phyloP scores from a whole-genome alignment of 2,329 filamentous ascomycete genomes.

The Blastomyces parvus region DNA sequence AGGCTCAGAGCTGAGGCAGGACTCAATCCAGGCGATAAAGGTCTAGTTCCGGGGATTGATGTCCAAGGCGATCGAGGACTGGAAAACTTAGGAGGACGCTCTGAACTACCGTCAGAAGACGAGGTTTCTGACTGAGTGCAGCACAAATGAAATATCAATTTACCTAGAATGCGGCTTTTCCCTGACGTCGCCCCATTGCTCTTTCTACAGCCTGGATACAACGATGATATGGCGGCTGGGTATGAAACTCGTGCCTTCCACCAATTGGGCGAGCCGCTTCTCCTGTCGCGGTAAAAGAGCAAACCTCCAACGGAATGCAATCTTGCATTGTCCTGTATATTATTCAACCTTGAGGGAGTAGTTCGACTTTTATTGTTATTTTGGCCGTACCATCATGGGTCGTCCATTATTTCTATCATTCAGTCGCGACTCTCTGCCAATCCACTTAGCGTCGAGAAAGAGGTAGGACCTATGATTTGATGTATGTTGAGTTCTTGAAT shows the following conservation, averaged over 20 bases:
- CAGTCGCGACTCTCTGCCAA: slow-evolving; percentile 21
- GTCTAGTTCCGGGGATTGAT: slow-evolving; percentile 20
- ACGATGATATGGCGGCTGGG: too few species aligned
- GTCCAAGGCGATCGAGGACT: slow-evolving; percentile 28
- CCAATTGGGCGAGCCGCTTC: too few species aligned
- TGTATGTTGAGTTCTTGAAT: background rate
- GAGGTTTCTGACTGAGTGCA: background rate
- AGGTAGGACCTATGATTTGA: slow-evolving; percentile 20
- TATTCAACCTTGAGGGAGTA: background rate
- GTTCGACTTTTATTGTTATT: background rate
- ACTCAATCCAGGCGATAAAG: slow-evolving; percentile 19
- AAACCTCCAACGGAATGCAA: background rate
- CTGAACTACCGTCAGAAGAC: slow-evolving; percentile 3
- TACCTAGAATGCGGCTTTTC: background rate
- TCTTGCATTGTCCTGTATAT: background rate
- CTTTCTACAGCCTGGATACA: background rate
- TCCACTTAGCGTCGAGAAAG: slow-evolving; percentile 12
- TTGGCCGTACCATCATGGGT: slow-evolving; percentile 19
- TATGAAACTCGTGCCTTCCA: background rate
- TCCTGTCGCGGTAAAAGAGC: background rate
- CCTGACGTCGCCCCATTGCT: background rate
- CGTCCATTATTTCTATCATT: slow-evolving; percentile 25
- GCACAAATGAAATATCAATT: background rate
- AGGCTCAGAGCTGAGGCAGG: slow-evolving; percentile 42
- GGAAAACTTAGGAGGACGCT: slow-evolving; percentile 28